Evolutionary conservation across 352 stramenopile species (phyloP).

Genomic region (Phytophthora citricola): DNA sequence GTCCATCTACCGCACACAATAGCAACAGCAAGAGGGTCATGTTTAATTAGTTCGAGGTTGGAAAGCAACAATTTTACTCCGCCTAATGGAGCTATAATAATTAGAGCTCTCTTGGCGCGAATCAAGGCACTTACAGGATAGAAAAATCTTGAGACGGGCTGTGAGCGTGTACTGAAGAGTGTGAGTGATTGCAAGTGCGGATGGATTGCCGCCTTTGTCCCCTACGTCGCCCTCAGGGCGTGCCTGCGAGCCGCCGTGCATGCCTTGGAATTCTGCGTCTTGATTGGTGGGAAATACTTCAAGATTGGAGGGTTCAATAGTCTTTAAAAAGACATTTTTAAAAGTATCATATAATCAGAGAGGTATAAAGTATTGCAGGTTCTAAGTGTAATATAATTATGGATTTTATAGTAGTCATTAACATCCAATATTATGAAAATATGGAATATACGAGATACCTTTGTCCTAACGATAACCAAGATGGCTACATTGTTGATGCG

Average conservation of each 20-base stretch:
- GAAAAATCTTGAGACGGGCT: slow-evolving; percentile 71
- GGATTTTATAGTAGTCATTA: not conserved
- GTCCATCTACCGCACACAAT: slow-evolving; percentile 51
- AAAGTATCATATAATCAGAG: not conserved
- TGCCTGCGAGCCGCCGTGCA: slow-evolving; percentile 17
- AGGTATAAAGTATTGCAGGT: not conserved
- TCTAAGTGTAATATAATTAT: too few relatives aligned
- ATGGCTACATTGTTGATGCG: slow-evolving; percentile 9
- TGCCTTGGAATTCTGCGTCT: slow-evolving; percentile 7
- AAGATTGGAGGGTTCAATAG: slow-evolving; percentile 12
- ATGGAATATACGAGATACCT: not conserved
- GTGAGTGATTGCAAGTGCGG: slow-evolving; percentile 2
- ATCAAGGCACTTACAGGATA: slow-evolving; percentile 56
- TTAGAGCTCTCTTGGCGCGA: too few relatives aligned
- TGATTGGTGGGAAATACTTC: slow-evolving; percentile 18
- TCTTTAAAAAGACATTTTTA: not conserved
- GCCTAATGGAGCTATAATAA: too few relatives aligned
- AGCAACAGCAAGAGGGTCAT: not conserved
- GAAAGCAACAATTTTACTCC: not conserved
- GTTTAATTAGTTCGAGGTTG: not conserved
- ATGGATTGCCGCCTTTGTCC: not conserved
- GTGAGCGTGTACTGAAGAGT: slow-evolving; percentile 53
- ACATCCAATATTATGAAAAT: not conserved
- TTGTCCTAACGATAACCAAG: not conserved
- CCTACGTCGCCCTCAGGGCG: slow-evolving; percentile 12